Conservation (phyloP, 2,329 filamentous ascomycete species). For the Colletotrichum aenigma region DNA sequence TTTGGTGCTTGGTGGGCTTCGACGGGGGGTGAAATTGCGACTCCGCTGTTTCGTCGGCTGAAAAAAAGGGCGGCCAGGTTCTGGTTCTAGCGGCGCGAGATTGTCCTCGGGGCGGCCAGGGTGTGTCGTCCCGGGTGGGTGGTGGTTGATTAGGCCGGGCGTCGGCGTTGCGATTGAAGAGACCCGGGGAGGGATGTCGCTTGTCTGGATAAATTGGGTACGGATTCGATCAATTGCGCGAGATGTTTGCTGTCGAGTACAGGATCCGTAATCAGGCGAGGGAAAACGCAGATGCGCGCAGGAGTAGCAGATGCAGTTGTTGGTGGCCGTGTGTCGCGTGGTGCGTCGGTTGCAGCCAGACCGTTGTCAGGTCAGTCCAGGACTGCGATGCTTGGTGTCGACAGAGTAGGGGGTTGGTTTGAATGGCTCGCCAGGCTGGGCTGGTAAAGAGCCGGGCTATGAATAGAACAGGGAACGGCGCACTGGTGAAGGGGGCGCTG, state of each 20-base stretch:
- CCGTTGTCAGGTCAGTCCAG: background rate
- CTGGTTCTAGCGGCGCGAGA: constrained; percentile 14
- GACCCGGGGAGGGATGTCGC: background rate
- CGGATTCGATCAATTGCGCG: background rate
- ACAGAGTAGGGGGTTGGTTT: constrained; percentile 7
- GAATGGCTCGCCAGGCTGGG: constrained; percentile 9
- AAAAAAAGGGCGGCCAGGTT: background rate
- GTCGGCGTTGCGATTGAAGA: background rate
- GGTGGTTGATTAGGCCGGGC: background rate
- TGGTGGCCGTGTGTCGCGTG: background rate
- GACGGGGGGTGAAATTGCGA: constrained; percentile 20
- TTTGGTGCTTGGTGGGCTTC: background rate
- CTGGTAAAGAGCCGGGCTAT: constrained; percentile 7
- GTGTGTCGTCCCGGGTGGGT: constrained; percentile 1
- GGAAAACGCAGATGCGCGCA: background rate
- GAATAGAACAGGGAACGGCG: constrained; percentile 18
- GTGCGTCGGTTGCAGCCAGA: background rate
- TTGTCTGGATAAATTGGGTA: background rate
- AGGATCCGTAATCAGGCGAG: background rate
- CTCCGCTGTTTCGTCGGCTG: constrained; percentile 21
- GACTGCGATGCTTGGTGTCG: constrained; percentile 2
- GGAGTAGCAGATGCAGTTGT: background rate
- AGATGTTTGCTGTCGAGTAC: background rate
- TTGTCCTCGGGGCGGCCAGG: constrained; percentile 12
- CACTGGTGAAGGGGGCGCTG: background rate